These are phyloP conservation scores for Raphidocelis subcapitata DNA, from an alignment of 139 green algal genomes.

Conservation along the genomic window DNA sequence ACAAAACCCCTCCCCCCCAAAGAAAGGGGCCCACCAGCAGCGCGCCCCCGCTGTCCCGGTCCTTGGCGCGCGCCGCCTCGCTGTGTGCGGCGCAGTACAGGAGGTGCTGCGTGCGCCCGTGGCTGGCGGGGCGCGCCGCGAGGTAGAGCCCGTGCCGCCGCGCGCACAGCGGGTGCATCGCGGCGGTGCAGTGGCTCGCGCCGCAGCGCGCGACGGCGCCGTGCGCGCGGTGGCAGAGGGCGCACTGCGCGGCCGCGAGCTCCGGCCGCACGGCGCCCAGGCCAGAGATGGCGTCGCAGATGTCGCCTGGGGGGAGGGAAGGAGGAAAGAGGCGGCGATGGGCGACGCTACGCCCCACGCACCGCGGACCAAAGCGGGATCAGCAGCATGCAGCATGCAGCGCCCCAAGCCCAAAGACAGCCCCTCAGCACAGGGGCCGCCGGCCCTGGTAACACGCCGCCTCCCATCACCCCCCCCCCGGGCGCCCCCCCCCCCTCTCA, in stretches of 20 bases:
- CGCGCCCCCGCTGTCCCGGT: conserved; percentile 24
- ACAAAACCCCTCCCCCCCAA: not conserved
- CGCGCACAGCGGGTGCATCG: conserved; percentile 84
- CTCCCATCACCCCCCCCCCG: not conserved
- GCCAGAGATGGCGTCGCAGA: conserved; percentile 40
- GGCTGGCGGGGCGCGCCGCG: conserved; percentile 1
- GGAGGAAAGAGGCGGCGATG: not conserved
- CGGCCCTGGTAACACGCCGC: no score
- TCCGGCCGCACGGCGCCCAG: conserved; percentile 39
- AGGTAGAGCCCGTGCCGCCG: conserved; percentile 72
- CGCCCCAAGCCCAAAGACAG: conserved; percentile 28
- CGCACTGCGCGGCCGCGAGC: conserved; percentile 32
- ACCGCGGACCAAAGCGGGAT: not conserved
- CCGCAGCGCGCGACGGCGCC: conserved; percentile 48
- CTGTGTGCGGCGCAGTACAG: conserved; percentile 74
- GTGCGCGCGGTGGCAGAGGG: conserved; percentile 28
- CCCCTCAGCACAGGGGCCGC: no score
- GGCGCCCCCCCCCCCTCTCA: not conserved
- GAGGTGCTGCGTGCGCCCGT: conserved; percentile 37
- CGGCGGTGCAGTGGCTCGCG: conserved; percentile 30
- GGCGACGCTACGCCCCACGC: not conserved
- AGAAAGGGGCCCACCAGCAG: no score
- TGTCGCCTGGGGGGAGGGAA: conserved; percentile 12
- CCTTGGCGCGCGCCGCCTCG: conserved; percentile 24
- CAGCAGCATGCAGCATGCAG: not conserved